These are phyloP conservation scores for Sporisorium exsertum DNA, from an alignment of 1,284 basidiomycete species.

Conservation along the genomic window DNA sequence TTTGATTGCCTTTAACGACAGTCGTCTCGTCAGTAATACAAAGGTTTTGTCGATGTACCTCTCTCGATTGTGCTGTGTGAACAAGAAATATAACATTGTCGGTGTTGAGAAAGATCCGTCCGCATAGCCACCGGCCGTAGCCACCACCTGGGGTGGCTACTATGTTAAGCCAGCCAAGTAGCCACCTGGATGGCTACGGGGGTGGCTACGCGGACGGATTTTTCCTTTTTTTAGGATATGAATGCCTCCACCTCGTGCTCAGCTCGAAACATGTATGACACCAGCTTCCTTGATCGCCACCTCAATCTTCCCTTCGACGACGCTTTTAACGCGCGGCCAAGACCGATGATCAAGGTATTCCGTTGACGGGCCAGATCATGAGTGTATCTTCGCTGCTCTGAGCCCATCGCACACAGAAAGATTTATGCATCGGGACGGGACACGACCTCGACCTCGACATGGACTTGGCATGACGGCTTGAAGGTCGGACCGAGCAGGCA, in stretches of 20 bases:
- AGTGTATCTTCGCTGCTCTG: neutral
- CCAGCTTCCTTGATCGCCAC: neutral
- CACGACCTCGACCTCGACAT: neutral
- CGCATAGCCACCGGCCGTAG: too few relatives aligned
- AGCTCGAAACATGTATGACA: slow-evolving; percentile 8
- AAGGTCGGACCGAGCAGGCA: slow-evolving; percentile 5
- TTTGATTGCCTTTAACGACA: too few relatives aligned
- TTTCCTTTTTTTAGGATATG: too few relatives aligned
- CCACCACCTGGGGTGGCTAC: too few relatives aligned
- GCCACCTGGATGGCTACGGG: too few relatives aligned
- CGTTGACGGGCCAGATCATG: neutral
- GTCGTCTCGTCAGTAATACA: too few relatives aligned
- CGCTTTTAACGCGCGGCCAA: neutral
- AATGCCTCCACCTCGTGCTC: slow-evolving; percentile 16
- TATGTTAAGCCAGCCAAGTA: too few relatives aligned
- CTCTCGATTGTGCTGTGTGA: too few relatives aligned
- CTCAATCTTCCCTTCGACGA: neutral
- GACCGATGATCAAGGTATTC: neutral
- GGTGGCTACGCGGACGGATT: too few relatives aligned
- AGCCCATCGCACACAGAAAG: neutral
- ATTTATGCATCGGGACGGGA: neutral
- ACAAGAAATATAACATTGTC: too few relatives aligned
- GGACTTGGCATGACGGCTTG: slow-evolving; percentile 3
- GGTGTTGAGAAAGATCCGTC: too few relatives aligned
- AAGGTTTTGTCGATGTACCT: too few relatives aligned